Evolutionary conservation across 768 basidiomycete species (phyloP).

Genomic region (Tulasnella sp.): DNA sequence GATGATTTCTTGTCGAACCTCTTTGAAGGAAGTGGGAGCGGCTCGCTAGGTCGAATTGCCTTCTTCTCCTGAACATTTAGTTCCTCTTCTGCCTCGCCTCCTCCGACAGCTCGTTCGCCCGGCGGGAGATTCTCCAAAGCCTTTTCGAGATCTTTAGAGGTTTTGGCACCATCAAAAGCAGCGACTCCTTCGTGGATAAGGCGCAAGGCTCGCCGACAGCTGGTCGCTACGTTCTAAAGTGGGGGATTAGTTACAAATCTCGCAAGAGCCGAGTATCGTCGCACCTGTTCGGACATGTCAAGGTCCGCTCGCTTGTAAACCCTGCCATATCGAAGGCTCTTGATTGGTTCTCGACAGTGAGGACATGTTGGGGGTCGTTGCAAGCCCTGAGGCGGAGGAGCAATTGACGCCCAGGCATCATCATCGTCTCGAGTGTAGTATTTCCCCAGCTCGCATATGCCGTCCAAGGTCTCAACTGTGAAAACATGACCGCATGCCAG

Average conservation of each 20-base stretch:
- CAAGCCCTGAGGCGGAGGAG: constrained; percentile 42
- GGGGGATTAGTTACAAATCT: background rate
- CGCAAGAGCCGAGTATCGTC: background rate
- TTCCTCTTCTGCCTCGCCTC: background rate
- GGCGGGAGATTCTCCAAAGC: background rate
- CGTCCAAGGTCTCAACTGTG: constrained; percentile 71
- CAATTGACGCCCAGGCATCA: constrained; percentile 47
- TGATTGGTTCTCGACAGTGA: constrained; percentile 57
- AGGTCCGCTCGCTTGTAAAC: constrained; percentile 59
- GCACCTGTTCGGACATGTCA: constrained; percentile 54
- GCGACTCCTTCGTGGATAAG: background rate
- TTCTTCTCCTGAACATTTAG: background rate
- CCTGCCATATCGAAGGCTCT: constrained; percentile 57
- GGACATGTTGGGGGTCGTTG: constrained; percentile 56
- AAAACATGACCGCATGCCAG: constrained; percentile 63
- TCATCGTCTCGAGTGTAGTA: constrained; percentile 48
- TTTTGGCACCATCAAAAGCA: background rate
- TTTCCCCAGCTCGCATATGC: constrained; percentile 49
- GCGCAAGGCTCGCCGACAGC: constrained; percentile 44
- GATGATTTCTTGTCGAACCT: background rate
- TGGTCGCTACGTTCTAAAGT: constrained; percentile 49
- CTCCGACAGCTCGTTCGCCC: background rate
- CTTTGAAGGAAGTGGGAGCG: background rate
- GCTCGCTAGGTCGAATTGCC: background rate
- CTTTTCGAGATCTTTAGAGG: background rate